Evolutionary conservation across 306 rosid species (phyloP).

Genomic region (Rosa rugosa): DNA sequence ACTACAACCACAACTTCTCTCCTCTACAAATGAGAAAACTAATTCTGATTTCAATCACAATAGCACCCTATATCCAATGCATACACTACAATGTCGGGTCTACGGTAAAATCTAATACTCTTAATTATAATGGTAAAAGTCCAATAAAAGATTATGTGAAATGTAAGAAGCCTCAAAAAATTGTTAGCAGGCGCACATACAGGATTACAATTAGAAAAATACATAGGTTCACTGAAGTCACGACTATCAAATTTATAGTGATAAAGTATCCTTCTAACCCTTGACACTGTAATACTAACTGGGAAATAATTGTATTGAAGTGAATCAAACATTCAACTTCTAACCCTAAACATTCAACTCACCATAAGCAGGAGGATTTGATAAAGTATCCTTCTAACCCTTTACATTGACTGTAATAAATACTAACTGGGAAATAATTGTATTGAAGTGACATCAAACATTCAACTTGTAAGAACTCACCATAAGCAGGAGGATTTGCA

Average conservation of each 20-base stretch:
- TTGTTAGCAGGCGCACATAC: background rate
- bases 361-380: background rate
- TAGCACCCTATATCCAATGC: background rate
- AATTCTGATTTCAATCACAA: background rate
- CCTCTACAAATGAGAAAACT: background rate
- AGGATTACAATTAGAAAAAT: background rate
- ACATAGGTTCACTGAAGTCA: background rate
- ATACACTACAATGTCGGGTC: background rate
- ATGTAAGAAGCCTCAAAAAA: background rate
- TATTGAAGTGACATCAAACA: constrained; percentile 32
- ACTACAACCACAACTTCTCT: background rate
- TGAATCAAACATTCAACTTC: background rate
- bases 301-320: constrained; percentile 27
- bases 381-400: background rate
- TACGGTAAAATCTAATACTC: background rate
- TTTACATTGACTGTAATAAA: background rate
- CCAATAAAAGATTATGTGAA: background rate
- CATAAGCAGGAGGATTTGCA: constrained; percentile 96
- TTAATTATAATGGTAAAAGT: background rate
- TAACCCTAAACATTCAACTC: too few species aligned
- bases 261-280: background rate
- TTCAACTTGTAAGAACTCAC: constrained; percentile 47
- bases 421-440: constrained; percentile 8
- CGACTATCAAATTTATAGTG: constrained; percentile 25
- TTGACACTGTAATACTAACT: background rate